Evolutionary conservation across 164 flowering plant species (phyloP), one percentile per base, ranked within the genome.

Genomic region (Magnolia changhungtana): DNA sequence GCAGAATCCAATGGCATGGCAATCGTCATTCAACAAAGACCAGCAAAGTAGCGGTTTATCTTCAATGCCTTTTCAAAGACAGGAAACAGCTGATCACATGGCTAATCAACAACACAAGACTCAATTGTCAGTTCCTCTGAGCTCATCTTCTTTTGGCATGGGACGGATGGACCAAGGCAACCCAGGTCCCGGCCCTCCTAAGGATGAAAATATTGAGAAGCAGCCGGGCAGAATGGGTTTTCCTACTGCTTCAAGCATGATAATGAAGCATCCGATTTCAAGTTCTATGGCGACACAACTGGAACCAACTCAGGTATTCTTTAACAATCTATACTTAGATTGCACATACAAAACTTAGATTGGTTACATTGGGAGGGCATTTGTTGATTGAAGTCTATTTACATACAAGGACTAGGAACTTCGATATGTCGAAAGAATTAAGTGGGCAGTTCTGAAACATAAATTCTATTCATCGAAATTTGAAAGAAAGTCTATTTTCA

Each of bases 81-180:
- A 83, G 68, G 97, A 91, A 81, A 82, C 86, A 3, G 61, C 73
- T 76, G 97, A 92, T 81, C 97, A 87, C 78, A 72, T 80, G 77
- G 64, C 75, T 81, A 95, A 90, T 45, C 90, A 84, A 81, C 93
- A 84, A 50, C 84, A 82, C 4, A 93, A 84, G 74, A 65, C 86
- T 77, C 91, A 82, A 20, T 69, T 84, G 67, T 74, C 88, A 52
- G 69, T 72, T 4, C 67, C 84, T 8, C 86, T 77, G 8, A 87
- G 87, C 19, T 71, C 83, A 69, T 71, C 91, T 59, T 80, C 88
- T 74, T 78, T 84, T 72, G 72, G 86, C 71, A 55, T 84, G 77
- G 80, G 51, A 68, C 85, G 81, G 63, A 23, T 73, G 80, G 89
- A 88, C 31, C 92, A 83, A 61, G 90, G 88, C 59, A 84, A 74